A percentile compares a stretch with the other conserved stretches of the same genome.
phyloP scores from a whole-genome alignment of 2,329 filamentous ascomycete genomes.

The Sordariomycetes sp. region DNA sequence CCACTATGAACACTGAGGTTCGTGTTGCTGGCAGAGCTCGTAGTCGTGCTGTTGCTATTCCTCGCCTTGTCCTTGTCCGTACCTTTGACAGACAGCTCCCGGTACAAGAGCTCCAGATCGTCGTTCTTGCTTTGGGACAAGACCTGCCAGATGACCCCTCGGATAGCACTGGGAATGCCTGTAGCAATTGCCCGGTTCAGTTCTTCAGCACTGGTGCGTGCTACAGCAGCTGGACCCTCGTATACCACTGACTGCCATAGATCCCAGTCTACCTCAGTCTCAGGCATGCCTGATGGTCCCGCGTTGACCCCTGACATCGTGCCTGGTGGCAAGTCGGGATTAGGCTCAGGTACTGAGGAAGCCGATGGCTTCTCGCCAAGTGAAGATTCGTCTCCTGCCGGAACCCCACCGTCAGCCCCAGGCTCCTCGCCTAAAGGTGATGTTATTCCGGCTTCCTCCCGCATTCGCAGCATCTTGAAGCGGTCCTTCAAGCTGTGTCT shows the following conservation, averaged over 20 bases:
- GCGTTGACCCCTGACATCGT: slow-evolving; percentile 75
- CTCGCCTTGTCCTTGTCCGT: slow-evolving; percentile 70
- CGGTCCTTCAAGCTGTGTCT: slow-evolving; percentile 63
- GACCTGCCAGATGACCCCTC: slow-evolving; percentile 98
- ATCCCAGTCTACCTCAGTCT: slow-evolving; percentile 92
- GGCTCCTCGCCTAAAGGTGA: slow-evolving; percentile 42
- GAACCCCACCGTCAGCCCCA: slow-evolving; percentile 7
- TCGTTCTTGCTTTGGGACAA: slow-evolving; percentile 91
- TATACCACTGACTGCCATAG: slow-evolving; percentile 95
- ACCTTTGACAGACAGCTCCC: slow-evolving; percentile 68
- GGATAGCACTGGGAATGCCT: slow-evolving; percentile 88
- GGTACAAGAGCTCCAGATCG: slow-evolving; percentile 80
- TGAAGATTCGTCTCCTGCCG: slow-evolving; percentile 14
- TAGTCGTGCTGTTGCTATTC: slow-evolving; percentile 42
- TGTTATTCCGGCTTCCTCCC: slow-evolving; percentile 57
- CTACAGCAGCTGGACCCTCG: slow-evolving; percentile 81
- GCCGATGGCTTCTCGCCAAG: slow-evolving; percentile 21
- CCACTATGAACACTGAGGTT: slow-evolving; percentile 48
- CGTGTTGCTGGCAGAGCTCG: slow-evolving; percentile 43
- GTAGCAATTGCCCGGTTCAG: slow-evolving; percentile 84
- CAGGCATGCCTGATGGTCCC: slow-evolving; percentile 60
- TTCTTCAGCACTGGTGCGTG: slow-evolving; percentile 80
- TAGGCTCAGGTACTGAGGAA: slow-evolving; percentile 53
- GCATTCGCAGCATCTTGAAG: slow-evolving; percentile 68
- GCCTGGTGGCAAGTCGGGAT: slow-evolving; percentile 67